Conservation (phyloP, 768 basidiomycete genomes). For the Tephrocybe sp. region DNA sequence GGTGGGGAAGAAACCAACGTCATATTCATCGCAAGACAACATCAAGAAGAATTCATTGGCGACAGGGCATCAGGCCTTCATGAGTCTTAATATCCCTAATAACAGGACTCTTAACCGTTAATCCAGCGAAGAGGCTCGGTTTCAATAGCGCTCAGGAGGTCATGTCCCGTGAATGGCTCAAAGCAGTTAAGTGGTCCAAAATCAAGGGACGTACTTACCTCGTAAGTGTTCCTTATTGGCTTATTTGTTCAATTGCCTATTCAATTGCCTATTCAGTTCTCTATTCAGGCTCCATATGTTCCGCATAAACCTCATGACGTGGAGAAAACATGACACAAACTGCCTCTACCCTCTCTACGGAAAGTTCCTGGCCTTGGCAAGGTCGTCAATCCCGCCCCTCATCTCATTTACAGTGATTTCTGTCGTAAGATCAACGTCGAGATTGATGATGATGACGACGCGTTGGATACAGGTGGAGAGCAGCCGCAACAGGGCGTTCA, state of each 20-base stretch:
- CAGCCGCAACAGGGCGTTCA: neutral
- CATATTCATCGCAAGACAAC: slow-evolving; percentile 25
- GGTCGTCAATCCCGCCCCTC: slow-evolving; percentile 28
- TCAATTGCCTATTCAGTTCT: neutral
- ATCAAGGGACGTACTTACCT: slow-evolving; percentile 40
- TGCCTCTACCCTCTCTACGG: slow-evolving; percentile 31
- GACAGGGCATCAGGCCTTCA: slow-evolving; percentile 31
- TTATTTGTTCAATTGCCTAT: neutral
- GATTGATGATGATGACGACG: neutral
- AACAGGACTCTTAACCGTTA: slow-evolving; percentile 33
- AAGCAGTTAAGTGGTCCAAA: slow-evolving; percentile 43
- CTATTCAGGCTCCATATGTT: slow-evolving; percentile 39
- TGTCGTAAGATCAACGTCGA: slow-evolving; percentile 16
- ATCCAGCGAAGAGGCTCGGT: slow-evolving; percentile 39
- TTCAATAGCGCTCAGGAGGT: slow-evolving; percentile 30
- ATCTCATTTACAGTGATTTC: slow-evolving; percentile 35
- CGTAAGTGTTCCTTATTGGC: slow-evolving; percentile 30
- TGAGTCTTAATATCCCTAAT: slow-evolving; percentile 41
- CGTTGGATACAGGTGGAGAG: neutral
- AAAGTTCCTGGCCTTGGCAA: slow-evolving; percentile 36
- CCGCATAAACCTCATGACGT: slow-evolving; percentile 21
- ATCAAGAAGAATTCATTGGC: slow-evolving; percentile 35
- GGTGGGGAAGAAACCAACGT: slow-evolving; percentile 17
- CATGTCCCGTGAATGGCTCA: slow-evolving; percentile 42
- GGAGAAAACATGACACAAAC: slow-evolving; percentile 33